Evolutionary conservation across 352 stramenopile species (phyloP), one percentile per base, ranked within the genome.

Genomic region (Saprolegnia parasitica): DNA sequence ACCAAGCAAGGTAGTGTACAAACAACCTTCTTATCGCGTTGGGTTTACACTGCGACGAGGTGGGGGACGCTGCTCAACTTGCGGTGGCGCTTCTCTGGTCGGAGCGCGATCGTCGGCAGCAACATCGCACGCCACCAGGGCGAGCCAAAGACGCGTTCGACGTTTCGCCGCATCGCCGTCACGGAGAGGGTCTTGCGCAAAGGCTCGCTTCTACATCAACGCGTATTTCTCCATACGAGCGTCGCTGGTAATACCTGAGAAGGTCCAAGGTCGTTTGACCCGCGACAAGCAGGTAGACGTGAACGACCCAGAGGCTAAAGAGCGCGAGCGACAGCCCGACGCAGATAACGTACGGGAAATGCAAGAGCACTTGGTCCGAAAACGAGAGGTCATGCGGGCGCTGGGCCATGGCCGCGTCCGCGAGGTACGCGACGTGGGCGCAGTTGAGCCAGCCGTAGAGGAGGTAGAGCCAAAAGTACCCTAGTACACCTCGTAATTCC

Each of bases 391-490:
- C 47, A 8, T 4, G 10, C 40, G 29, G 4, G 15, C 15, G 8
- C 39, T 23, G 20, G 2, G 29, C 29, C 46, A 56, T 61, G 20
- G 45, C 35, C 13, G 11, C 37, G 29, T 61, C 15, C 32, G 63
- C 46, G 3, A 61, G 23, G 0, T 11, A 21, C n/a, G 63, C 63
- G 23, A 70, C 63, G 23, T 55, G 32, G 5, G 35, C 45, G 26
- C 63, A 70, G 23, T n/a, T 39, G 37, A 63, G 20, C 63, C 63
- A 70, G 5, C 42, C 37, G 40, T 54, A 70, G 35, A 70, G 29
- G 24, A 70, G 54, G 40, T 61, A 70, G n/a, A 52, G 63, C 63
- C 63, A 70, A 39, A 52, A 70, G 54, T 50, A 70, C 8, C 40
- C 62, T 68, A 68, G 23, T 35, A 21, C 24, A 58, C 39, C 5